phyloP scores from a whole-genome alignment of 2,329 filamentous ascomycete genomes.

The Talaromyces pinophilus region DNA sequence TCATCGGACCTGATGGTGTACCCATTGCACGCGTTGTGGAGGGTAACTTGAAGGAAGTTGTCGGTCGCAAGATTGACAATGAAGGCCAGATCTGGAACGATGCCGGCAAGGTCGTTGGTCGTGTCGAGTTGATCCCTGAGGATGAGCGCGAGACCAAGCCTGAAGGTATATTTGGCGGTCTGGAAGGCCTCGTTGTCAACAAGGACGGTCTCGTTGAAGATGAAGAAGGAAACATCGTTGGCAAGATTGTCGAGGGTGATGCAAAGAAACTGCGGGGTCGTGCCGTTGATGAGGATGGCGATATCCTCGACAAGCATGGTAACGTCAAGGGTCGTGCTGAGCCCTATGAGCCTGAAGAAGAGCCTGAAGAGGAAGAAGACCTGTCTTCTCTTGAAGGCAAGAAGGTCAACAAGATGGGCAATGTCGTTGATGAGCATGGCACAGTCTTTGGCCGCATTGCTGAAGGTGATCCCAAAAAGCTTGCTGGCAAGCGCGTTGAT shows the following conservation, averaged over 20 bases:
- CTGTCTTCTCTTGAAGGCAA: conserved; percentile 63
- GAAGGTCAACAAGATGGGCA: conserved; percentile 64
- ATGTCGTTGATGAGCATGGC: conserved; percentile 62
- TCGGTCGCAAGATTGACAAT: conserved; percentile 57
- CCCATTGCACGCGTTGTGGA: conserved; percentile 59
- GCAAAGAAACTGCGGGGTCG: conserved; percentile 71
- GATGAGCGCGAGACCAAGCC: conserved; percentile 57
- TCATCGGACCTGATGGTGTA: conserved; percentile 55
- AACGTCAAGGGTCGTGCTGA: conserved; percentile 62
- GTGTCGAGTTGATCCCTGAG: conserved; percentile 59
- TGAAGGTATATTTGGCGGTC: conserved; percentile 60
- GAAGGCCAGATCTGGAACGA: conserved; percentile 60
- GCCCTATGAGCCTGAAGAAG: conserved; percentile 56
- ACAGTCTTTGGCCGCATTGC: conserved; percentile 59
- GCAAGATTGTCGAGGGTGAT: conserved; percentile 70
- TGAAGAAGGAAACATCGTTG: conserved; percentile 75
- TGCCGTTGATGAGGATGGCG: conserved; percentile 76
- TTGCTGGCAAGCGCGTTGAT: conserved; percentile 64
- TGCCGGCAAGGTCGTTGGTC: conserved; percentile 58
- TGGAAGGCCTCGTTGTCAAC: conserved; percentile 58
- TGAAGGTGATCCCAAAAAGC: conserved; percentile 57
- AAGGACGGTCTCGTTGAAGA: conserved; percentile 67
- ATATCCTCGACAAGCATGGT: conserved; percentile 75
- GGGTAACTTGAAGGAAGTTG: conserved; percentile 58
- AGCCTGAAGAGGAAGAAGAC: conserved; percentile 52